These are phyloP conservation scores for Castanopsis chinensis DNA, from an alignment of 306 rosid species.

Conservation along the genomic window DNA sequence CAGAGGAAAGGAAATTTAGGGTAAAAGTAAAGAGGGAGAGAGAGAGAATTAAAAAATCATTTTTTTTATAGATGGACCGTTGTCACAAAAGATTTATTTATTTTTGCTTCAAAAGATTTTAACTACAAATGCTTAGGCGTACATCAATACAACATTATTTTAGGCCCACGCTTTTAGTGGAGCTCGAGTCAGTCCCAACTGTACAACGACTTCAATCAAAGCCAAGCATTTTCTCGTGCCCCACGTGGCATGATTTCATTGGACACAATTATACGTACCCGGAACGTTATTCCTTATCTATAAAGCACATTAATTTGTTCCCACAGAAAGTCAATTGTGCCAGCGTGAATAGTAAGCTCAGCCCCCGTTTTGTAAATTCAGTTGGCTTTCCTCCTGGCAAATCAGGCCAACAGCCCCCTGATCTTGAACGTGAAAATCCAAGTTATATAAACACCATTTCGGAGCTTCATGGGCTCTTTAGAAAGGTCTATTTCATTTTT, in stretches of 20 bases:
- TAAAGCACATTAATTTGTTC: not conserved
- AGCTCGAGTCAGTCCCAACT: not conserved
- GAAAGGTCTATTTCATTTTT: constrained; percentile 25
- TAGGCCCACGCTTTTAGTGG: not conserved
- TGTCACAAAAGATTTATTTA: too few species aligned
- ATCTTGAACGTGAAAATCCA: constrained; percentile 10
- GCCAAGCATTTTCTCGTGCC: not conserved
- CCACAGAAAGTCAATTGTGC: not conserved
- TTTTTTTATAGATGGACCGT: too few species aligned
- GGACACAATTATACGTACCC: not conserved
- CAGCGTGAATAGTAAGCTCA: not conserved
- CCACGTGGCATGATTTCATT: not conserved
- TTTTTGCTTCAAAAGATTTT: too few species aligned
- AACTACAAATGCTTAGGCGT: too few species aligned
- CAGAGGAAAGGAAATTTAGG: too few species aligned
- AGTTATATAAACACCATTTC: not conserved
- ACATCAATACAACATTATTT: too few species aligned
- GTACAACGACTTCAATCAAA: not conserved
- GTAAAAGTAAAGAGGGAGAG: too few species aligned
- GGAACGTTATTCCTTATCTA: not conserved
- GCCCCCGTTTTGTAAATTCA: constrained; percentile 3
- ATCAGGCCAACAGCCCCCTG: constrained; percentile 28
- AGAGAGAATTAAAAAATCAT: too few species aligned
- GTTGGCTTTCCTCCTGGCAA: not conserved
- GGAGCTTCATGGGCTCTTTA: constrained; percentile 27